These are phyloP conservation scores for Porodaedalea pini DNA, from an alignment of 1,284 basidiomycete genomes.

Conservation along the genomic window DNA sequence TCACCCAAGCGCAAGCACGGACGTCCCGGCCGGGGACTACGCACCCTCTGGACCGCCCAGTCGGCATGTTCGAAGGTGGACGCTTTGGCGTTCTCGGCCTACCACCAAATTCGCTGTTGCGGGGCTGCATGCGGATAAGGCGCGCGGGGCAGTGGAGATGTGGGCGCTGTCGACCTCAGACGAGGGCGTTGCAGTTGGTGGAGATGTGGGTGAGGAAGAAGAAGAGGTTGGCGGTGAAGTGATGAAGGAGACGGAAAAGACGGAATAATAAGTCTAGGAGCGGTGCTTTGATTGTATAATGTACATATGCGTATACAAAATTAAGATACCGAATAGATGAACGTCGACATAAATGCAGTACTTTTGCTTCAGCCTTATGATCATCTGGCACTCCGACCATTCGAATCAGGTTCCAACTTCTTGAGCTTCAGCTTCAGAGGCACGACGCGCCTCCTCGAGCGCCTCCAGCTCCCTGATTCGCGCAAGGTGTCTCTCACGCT, in stretches of 20 bases:
- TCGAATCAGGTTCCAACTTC: background rate
- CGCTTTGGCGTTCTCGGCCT: conserved; percentile 36
- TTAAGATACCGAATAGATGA: too few species aligned
- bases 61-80: conserved; percentile 59
- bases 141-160: conserved; percentile 57
- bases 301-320: too few species aligned
- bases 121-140: conserved; percentile 51
- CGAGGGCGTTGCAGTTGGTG: conserved; percentile 4
- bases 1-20: conserved; percentile 15
- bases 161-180: conserved; percentile 35
- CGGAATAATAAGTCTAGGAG: too few species aligned
- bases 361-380: background rate
- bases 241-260: too few species aligned
- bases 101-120: conserved; percentile 39
- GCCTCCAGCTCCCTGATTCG: conserved; percentile 56
- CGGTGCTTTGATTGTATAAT: too few species aligned
- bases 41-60: conserved; percentile 43
- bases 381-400: background rate
- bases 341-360: too few species aligned
- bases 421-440: background rate
- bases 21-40: conserved; percentile 32
- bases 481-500: conserved; percentile 47
- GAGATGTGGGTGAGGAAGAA: conserved; percentile 10
- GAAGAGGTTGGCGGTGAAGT: too few species aligned
- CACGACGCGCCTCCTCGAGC: conserved; percentile 34